Percentiles rank a stretch among this genome's conserved stretches.
phyloP scores from a whole-genome alignment of 2,329 filamentous ascomycete genomes.

The Verticillium nonalfalfae region DNA sequence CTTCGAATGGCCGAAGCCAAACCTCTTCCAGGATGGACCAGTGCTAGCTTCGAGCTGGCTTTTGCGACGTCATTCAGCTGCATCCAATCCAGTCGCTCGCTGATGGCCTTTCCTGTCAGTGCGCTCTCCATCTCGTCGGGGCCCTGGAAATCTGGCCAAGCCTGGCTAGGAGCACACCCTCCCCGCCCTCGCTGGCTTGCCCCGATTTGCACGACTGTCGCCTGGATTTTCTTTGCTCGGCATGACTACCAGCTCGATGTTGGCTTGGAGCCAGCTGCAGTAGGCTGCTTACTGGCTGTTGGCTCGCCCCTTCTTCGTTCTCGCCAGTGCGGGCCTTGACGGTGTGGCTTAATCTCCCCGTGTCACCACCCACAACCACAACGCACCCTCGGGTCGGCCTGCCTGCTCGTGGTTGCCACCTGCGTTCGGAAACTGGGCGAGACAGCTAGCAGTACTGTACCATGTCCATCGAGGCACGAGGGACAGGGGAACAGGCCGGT shows the following conservation, averaged over 20 bases:
- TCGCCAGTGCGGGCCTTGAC: not conserved
- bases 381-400: not conserved
- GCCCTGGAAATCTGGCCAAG: not conserved
- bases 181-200: not conserved
- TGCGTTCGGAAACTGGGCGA: not conserved
- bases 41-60: not conserved
- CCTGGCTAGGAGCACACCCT: not conserved
- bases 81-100: not conserved
- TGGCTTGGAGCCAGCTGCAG: not conserved
- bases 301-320: not conserved
- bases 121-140: not conserved
- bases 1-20: not conserved
- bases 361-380: not conserved
- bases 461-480: not conserved
- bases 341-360: not conserved
- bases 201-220: not conserved
- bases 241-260: not conserved
- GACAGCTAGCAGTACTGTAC: not conserved
- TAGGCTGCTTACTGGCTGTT: not conserved
- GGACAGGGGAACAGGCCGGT: not conserved
- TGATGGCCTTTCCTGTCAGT: not conserved
- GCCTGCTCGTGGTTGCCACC: not conserved
- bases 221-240: not conserved
- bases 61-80: not conserved
- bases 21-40: not conserved